Evolutionary conservation across 139 green algal genomes (phyloP).

Genomic region (Prasinococcaceae sp.): DNA sequence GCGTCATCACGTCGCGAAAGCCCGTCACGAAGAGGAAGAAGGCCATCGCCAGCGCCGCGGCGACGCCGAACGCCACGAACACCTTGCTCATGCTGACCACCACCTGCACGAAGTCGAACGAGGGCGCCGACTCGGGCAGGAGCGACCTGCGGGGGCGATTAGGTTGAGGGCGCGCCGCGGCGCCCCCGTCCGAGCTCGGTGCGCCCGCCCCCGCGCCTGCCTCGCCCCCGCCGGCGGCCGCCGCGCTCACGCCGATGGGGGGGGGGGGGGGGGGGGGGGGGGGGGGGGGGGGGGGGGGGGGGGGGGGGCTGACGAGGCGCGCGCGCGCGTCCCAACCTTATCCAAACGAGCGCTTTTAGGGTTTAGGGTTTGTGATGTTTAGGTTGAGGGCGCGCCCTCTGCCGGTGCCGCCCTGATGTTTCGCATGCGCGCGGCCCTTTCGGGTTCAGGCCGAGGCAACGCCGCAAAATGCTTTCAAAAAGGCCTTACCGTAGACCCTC

Average conservation of each 20-base stretch:
- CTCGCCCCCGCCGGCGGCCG: neutral
- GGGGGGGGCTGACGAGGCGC: too few species aligned
- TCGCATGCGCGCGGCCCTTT: too few species aligned
- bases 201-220: neutral
- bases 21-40: neutral
- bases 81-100: neutral
- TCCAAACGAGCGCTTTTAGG: too few species aligned
- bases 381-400: too few species aligned
- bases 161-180: neutral
- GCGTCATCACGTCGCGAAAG: neutral
- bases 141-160: neutral
- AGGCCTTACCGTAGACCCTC: too few species aligned
- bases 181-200: neutral
- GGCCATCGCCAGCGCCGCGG: neutral
- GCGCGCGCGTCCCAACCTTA: too few species aligned
- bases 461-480: too few species aligned
- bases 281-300: too few species aligned
- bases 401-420: too few species aligned
- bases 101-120: neutral
- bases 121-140: neutral
- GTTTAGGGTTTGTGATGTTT: too few species aligned
- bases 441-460: too few species aligned
- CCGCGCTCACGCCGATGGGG: neutral
- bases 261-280: neutral
- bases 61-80: neutral